These are phyloP conservation scores for Lagenidium giganteum DNA, from an alignment of 352 stramenopile genomes.

Conservation along the genomic window DNA sequence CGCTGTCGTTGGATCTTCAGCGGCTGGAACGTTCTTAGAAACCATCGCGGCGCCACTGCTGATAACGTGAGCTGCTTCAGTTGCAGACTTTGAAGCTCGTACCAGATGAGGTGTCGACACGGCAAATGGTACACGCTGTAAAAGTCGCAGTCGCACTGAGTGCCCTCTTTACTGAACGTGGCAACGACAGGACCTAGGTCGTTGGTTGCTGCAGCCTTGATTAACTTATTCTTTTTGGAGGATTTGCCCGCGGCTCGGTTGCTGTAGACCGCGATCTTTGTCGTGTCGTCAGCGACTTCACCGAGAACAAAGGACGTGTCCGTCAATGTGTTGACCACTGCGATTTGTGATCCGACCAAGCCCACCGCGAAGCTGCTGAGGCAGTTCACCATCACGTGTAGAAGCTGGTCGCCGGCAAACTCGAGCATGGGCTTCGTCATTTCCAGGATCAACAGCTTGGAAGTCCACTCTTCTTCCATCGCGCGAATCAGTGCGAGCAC, in stretches of 20 bases:
- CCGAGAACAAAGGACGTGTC: no score
- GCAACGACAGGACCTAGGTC: no score
- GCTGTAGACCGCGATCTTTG: no score
- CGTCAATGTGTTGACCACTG: constrained; percentile 38
- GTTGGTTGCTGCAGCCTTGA: no score
- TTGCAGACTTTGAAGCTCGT: constrained; percentile 57
- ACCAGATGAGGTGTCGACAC: constrained; percentile 72
- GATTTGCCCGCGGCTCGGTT: no score
- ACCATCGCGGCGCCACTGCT: constrained; percentile 52
- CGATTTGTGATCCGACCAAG: constrained; percentile 56
- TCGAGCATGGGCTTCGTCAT: constrained; percentile 65
- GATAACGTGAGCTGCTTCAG: constrained; percentile 62
- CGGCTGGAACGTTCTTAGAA: constrained; percentile 62
- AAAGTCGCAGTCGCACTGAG: constrained; percentile 61
- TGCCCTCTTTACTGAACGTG: no score
- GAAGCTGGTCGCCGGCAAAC: constrained; percentile 42
- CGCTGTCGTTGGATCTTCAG: constrained; percentile 48
- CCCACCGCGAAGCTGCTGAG: constrained; percentile 60
- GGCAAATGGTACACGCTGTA: constrained; percentile 59
- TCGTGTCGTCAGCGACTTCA: no score
- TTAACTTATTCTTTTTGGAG: constrained; percentile 47
- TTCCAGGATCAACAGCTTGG: constrained; percentile 70
- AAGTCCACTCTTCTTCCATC: constrained; percentile 64
- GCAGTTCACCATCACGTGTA: constrained; percentile 70
- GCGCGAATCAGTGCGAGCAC: constrained; percentile 63